These are phyloP conservation scores for Spiraea crenata DNA, from an alignment of 331 rosid species.

Conservation along the genomic window DNA sequence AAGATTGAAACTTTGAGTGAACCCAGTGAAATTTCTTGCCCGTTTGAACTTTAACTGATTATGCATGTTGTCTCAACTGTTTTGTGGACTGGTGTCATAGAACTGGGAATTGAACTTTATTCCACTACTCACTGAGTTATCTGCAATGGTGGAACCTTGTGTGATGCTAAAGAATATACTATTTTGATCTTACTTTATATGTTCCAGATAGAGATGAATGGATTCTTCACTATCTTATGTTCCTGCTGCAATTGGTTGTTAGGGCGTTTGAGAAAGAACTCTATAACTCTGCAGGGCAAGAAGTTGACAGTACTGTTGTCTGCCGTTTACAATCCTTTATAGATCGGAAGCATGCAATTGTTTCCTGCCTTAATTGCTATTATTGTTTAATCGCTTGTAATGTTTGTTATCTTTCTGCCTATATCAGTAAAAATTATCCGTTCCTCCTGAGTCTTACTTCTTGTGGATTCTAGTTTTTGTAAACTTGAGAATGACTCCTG, in stretches of 20 bases:
- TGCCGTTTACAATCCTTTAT: neutral
- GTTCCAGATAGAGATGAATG: neutral
- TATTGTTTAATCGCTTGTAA: neutral
- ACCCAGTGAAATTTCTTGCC: constrained; percentile 28
- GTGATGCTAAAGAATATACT: constrained; percentile 8
- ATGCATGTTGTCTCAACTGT: constrained; percentile 16
- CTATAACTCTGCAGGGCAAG: neutral
- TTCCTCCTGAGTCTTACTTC: constrained; percentile 4
- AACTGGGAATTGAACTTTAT: constrained; percentile 28
- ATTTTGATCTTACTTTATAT: neutral
- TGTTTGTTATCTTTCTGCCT: neutral
- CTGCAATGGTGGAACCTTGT: constrained; percentile 14
- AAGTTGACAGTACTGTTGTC: neutral
- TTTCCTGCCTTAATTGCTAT: neutral
- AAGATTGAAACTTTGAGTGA: constrained; percentile 21
- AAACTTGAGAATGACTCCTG: constrained; percentile 27
- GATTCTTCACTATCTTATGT: neutral
- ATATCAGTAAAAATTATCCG: neutral
- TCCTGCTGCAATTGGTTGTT: neutral
- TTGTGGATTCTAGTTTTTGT: constrained; percentile 10
- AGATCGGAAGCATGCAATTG: neutral
- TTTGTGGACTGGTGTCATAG: neutral
- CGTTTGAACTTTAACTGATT: constrained; percentile 21
- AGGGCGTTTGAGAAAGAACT: constrained; percentile 8
- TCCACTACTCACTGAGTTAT: constrained; percentile 21